A percentile compares a stretch with the other conserved stretches of the same genome.
Evolutionary conservation across 2,329 filamentous ascomycete species (phyloP).

Genomic region (Colletotrichum sp.): DNA sequence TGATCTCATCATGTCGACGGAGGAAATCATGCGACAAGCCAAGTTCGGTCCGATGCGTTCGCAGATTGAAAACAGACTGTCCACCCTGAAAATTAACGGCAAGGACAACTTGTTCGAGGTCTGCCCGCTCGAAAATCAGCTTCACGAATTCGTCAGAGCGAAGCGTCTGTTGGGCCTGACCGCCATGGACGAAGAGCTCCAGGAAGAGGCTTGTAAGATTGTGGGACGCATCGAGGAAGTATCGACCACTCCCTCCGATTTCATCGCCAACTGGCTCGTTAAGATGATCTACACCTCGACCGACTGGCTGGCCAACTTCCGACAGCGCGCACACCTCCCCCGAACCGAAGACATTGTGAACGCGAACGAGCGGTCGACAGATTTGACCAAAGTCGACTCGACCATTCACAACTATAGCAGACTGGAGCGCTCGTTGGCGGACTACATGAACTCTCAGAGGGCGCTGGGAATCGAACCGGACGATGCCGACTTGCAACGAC

Average conservation of each 20-base stretch:
- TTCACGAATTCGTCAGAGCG: constrained; percentile 58
- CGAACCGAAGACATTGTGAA: constrained; percentile 60
- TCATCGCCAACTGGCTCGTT: constrained; percentile 61
- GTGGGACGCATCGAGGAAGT: constrained; percentile 61
- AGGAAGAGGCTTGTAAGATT: constrained; percentile 63
- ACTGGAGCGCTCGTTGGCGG: constrained; percentile 60
- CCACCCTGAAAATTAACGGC: constrained; percentile 60
- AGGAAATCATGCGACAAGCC: constrained; percentile 46
- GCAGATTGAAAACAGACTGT: constrained; percentile 51
- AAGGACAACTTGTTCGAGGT: constrained; percentile 62
- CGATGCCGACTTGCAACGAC: constrained; percentile 59
- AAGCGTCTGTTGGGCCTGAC: constrained; percentile 61
- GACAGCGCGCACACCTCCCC: constrained; percentile 61
- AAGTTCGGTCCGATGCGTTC: constrained; percentile 53
- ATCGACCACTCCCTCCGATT: constrained; percentile 53
- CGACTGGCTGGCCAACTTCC: constrained; percentile 61
- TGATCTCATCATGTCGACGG: constrained; percentile 60
- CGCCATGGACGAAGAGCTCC: constrained; percentile 64
- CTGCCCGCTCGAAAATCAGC: constrained; percentile 60
- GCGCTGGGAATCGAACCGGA: constrained; percentile 52
- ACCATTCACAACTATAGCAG: constrained; percentile 64
- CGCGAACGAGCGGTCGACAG: constrained; percentile 53
- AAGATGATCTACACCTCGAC: constrained; percentile 55
- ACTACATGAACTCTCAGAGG: constrained; percentile 53
- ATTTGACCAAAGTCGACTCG: constrained; percentile 61